Percentiles rank a stretch among this genome's conserved stretches.
Conservation (phyloP, 768 basidiomycete genomes). For the Hydnomerulius pinastri region DNA sequence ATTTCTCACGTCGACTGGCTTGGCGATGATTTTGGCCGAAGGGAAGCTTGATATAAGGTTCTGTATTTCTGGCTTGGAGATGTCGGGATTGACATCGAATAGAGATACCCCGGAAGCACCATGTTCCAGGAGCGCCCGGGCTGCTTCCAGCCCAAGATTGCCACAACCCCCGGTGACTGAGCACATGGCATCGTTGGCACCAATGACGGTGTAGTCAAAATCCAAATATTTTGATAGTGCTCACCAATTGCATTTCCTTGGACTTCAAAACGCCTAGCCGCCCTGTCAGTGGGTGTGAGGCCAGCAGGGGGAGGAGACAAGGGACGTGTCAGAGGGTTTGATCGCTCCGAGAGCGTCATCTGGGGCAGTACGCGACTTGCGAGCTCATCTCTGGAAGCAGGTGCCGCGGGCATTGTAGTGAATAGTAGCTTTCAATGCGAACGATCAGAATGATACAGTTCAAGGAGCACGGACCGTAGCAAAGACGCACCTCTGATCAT, state of each 20-base stretch:
- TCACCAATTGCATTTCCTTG: conserved; percentile 44
- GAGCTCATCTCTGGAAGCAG: conserved; percentile 25
- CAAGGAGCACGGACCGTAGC: not conserved
- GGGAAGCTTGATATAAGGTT: conserved; percentile 29
- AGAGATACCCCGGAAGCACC: conserved; percentile 34
- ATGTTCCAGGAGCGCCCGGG: conserved; percentile 46
- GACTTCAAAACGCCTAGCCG: conserved; percentile 38
- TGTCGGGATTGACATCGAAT: conserved; percentile 23
- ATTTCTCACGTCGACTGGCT: conserved; percentile 37
- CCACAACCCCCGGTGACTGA: conserved; percentile 48
- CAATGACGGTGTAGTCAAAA: not conserved
- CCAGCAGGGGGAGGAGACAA: conserved; percentile 17
- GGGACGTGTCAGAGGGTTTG: conserved; percentile 35
- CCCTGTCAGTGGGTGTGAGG: conserved; percentile 27
- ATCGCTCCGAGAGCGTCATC: conserved; percentile 34
- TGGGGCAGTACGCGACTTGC: conserved; percentile 31
- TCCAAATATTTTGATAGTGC: conserved; percentile 4
- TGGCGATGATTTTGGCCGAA: conserved; percentile 32
- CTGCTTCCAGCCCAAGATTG: conserved; percentile 37
- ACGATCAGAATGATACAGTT: no score
- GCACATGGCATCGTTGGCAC: not conserved
- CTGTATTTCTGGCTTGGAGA: conserved; percentile 11
- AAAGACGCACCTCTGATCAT: not conserved
- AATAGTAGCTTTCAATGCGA: not conserved
- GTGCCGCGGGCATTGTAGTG: conserved; percentile 8